A percentile compares a stretch with the other conserved stretches of the same genome.
Evolutionary conservation across 192 early-diverging fungal species (phyloP).

Genomic region (Dissophora ornata): DNA sequence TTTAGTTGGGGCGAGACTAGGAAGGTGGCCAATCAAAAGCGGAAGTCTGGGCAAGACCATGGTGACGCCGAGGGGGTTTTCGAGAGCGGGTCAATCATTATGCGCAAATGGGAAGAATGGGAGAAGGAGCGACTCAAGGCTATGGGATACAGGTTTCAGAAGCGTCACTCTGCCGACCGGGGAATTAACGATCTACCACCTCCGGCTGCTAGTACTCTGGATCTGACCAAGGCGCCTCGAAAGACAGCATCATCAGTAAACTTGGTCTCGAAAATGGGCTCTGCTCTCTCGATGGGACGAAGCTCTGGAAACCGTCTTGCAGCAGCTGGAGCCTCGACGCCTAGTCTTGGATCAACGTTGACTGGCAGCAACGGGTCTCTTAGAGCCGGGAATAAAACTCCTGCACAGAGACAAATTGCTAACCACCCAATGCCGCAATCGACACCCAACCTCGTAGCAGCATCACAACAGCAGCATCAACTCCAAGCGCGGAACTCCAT

Average conservation of each 20-base stretch:
- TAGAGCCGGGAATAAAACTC: not conserved
- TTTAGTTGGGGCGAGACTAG: slow-evolving; percentile 89
- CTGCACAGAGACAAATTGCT: slow-evolving; percentile 3
- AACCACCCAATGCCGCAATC: slow-evolving; percentile 21
- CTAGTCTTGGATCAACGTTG: slow-evolving; percentile 36
- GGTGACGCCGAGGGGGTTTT: slow-evolving; percentile 79
- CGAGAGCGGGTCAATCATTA: slow-evolving; percentile 66
- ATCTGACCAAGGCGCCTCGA: slow-evolving; percentile 1
- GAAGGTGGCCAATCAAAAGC: slow-evolving; percentile 76
- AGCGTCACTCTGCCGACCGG: slow-evolving; percentile 41
- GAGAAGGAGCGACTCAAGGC: slow-evolving; percentile 61
- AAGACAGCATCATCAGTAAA: not conserved
- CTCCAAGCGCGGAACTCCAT: slow-evolving; percentile 23
- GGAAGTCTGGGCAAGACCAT: slow-evolving; percentile 75
- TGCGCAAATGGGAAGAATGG: slow-evolving; percentile 71
- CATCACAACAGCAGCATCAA: slow-evolving; percentile 29
- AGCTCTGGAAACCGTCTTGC: not conserved
- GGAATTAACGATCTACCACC: slow-evolving; percentile 50
- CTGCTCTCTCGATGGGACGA: slow-evolving; percentile 1
- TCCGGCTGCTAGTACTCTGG: slow-evolving; percentile 43
- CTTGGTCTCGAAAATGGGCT: not conserved
- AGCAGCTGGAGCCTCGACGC: slow-evolving; percentile 15
- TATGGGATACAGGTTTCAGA: slow-evolving; percentile 45
- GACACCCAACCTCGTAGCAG: slow-evolving; percentile 10
- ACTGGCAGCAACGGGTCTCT: slow-evolving; percentile 29